Evolutionary conservation across 2,329 filamentous ascomycete genomes (phyloP), one percentile per base, ranked within the genome.

Genomic region (Penicillium sp.): DNA sequence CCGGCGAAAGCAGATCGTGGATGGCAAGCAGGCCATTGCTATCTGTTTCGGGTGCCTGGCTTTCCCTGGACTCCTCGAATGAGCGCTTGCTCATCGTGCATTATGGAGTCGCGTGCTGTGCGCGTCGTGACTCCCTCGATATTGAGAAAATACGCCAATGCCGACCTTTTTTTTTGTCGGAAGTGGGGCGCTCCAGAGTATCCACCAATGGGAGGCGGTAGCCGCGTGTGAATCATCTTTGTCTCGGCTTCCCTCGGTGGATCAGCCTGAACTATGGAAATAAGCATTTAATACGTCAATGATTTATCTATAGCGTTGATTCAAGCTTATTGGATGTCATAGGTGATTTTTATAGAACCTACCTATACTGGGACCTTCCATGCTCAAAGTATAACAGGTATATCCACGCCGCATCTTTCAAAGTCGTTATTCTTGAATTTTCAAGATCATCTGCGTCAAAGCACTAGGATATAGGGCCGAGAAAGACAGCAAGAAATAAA

Each of bases 61-160:
- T 62, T 59, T 54, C 64, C 60, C 60, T 67, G 52, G 66, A 67
- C 63, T 72, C 71, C 56, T 70, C 69, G 61, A 69, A 65, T 35
- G 68, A 66, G 58, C 71, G 71, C 69, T 74, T 74, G 71, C 65
- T 72, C 71, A 74, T 74, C 60, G 64, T 72, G 71, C 70, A 69
- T 71, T 65, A 57, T 69, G 57, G 52, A 56, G 46, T 27, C 33
- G 48, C 48, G 48, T 27, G 33, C 33, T 24, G 21, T 11, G 42
- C 54, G 26, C 43, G 48, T 46, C 6, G 53, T 11, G 35, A 35
- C 24, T 44, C 22, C 21, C 22, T 22, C 21, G 29, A 31, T 31
- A 22, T 24, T 4, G 42, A 9, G 46, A 24, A 33, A 48, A 48
- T 31, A 14, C 29, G 46, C 46, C 22, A 29, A 46, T 46, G 10